A percentile compares a stretch with the other conserved stretches of the same genome.
Conservation (phyloP, 768 basidiomycete genomes). For the Peribolospora kevripleyi region DNA sequence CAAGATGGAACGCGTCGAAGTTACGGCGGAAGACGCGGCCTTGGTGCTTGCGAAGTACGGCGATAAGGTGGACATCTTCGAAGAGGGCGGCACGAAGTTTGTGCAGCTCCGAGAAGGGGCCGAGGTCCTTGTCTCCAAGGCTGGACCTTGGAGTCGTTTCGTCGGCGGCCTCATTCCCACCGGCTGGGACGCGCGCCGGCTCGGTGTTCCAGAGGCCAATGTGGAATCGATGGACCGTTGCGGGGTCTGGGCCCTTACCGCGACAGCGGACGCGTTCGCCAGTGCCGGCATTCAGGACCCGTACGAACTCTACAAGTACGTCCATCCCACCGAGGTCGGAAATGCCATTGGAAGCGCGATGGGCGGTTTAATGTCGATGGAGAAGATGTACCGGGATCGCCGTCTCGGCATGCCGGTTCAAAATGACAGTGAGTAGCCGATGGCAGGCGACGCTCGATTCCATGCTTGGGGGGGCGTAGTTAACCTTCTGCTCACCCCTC, state of each 20-base stretch:
- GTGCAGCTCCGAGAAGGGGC: slow-evolving; percentile 98
- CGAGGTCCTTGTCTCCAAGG: slow-evolving; percentile 73
- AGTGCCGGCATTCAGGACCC: slow-evolving; percentile 97
- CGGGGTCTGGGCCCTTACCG: slow-evolving; percentile 82
- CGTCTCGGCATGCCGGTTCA: slow-evolving; percentile 95
- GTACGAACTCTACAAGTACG: slow-evolving; percentile 86
- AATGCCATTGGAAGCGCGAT: slow-evolving; percentile 87
- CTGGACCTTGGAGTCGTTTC: slow-evolving; percentile 75
- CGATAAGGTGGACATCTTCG: slow-evolving; percentile 85
- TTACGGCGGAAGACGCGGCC: slow-evolving; percentile 65
- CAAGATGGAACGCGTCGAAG: slow-evolving; percentile 87
- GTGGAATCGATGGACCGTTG: slow-evolving; percentile 77
- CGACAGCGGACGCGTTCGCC: slow-evolving; percentile 82
- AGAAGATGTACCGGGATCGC: slow-evolving; percentile 96
- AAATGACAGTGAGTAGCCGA: slow-evolving; percentile 41
- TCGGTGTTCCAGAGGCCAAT: slow-evolving; percentile 91
- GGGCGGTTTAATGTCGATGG: slow-evolving; percentile 76
- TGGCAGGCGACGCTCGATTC: no score
- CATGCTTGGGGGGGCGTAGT: no score
- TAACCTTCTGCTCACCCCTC: no score
- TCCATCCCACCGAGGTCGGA: slow-evolving; percentile 92
- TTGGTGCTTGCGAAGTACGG: slow-evolving; percentile 93
- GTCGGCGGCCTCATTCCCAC: slow-evolving; percentile 94
- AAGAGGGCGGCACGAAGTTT: slow-evolving; percentile 49
- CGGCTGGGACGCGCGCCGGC: slow-evolving; percentile 88